Evolutionary conservation across 441 rosid genomes (phyloP), one percentile per base, ranked within the genome.

Genomic region (Gossypium trilobum): DNA sequence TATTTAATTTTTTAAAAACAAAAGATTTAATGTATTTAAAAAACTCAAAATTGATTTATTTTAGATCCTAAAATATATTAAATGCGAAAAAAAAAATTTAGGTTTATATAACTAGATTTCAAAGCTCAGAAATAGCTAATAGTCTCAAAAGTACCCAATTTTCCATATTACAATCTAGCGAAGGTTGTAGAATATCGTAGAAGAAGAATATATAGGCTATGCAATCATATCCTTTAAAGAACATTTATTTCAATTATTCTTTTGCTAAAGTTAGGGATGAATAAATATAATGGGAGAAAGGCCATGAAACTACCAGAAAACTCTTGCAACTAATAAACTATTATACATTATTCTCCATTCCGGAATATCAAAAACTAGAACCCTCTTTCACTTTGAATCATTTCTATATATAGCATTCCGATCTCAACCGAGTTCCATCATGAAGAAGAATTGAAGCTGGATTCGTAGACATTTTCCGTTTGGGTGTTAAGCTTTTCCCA

Each of bases 111-210:
- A 31, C 36, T 51, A 51, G 25, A 55, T 55, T 19, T 19, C 25
- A 55, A 19, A 8, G 27, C 22, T 2, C 27, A 54, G 7, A 31
- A 31, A 31, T 31, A 19, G 58, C 58, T 31, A 17, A 54, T 19
- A 17, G 27, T 55, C 59, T 19, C 11, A 19, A 8, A 2, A 19
- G 13, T 54, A 19, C 25, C 25, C 27, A 54, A 8, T 6, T 55
- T 20, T 55, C 60, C 6, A 20, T n/a, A 5, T 55, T 27, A 55
- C 19, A 19, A 17, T 6, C 42, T 14, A 60, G 5, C 14, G 27
- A 68, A 68, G 6, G 13, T 23, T 50, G 59, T 68, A 50, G 71
- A 68, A 50, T 9, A 68, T 50, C 42, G 50, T 67, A 27, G 54
- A 23, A 57, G 23, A 59, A 27, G 5, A 14, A 33, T 62, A 23